Evolutionary conservation across 2,329 filamentous ascomycete species (phyloP), one percentile per base, ranked within the genome.

Genomic region (Blastomyces gilchristii): DNA sequence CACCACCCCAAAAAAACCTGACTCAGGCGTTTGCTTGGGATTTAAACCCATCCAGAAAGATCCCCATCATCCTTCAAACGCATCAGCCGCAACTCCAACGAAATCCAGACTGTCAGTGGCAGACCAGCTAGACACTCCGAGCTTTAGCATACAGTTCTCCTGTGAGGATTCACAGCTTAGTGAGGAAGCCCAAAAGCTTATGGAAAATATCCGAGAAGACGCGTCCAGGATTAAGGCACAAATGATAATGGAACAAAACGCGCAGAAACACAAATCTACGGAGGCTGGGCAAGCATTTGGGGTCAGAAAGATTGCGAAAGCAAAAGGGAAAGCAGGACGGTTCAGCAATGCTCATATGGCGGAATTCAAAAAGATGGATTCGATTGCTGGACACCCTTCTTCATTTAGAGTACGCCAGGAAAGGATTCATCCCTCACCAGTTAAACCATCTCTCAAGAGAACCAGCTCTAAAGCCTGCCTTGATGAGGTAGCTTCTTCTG

Each of bases 311-410:
- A 89, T 96, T 71, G 92, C 89, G 7, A 85, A 85, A 68, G 85
- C 92, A 14, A 95, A 87, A 77, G 87, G 90, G 68, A 92, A 87
- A 73, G 83, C 85, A 60, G 80, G 86, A 58, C 87, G 93, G 56
- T 97, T 87, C 77, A 96, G 90, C 72, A 87, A 91, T 66, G 86
- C 85, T 47, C 93, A 97, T 73, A 88, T 90, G 84, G 86, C 87
- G 59, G 85, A 93, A 71, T 97, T 97, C 78, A 90, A 90, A 77
- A 97, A 96, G 80, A 97, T 97, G 93, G 91, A 96, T 73, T 97
- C 92, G 1, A 97, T 97, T 71, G 90, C 86, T 53, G 87, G 87
- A 66, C 92, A 97, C 73, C 82, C 91, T 9, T 96, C 92, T 12
- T 84, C 87, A 18, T 94, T 81, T 78, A 68, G 85, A 79, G 72